A percentile compares a stretch with the other conserved stretches of the same genome.
phyloP scores from a whole-genome alignment of 306 rosid genomes.

The Leucaena leucocephala region DNA sequence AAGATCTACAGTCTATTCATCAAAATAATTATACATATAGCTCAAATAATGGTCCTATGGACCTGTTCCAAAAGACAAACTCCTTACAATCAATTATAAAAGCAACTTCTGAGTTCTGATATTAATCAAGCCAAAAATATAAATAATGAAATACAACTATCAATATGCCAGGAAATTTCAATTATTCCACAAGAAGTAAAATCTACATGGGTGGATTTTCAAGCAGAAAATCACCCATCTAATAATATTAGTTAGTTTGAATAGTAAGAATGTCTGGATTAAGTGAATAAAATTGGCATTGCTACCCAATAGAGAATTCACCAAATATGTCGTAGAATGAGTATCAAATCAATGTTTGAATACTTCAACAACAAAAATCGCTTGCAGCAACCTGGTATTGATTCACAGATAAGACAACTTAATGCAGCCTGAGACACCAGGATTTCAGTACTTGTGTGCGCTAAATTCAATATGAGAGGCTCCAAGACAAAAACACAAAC shows the following conservation, averaged over 20 bases:
- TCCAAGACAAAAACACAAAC: neutral
- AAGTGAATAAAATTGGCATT: neutral
- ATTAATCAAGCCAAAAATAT: slow-evolving; percentile 1
- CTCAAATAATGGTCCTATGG: slow-evolving; percentile 13
- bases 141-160: neutral
- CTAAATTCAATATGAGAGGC: neutral
- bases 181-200: slow-evolving; percentile 20
- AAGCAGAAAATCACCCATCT: neutral
- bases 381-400: neutral
- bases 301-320: slow-evolving; percentile 7
- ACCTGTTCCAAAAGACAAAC: slow-evolving; percentile 21
- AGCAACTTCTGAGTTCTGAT: slow-evolving; percentile 10
- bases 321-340: slow-evolving; percentile 5
- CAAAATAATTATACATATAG: neutral
- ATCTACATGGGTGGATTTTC: slow-evolving; percentile 5
- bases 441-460: slow-evolving; percentile 6
- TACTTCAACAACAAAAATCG: neutral
- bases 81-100: slow-evolving; percentile 21
- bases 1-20: slow-evolving; percentile 6
- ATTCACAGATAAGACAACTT: slow-evolving; percentile 20
- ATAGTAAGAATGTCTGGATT: neutral
- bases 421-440: slow-evolving; percentile 11
- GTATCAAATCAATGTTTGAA: neutral
- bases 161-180: slow-evolving; percentile 15
- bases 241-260: neutral